phyloP scores from a whole-genome alignment of 2,329 filamentous ascomycete species.

The Grosmannia penicillata region DNA sequence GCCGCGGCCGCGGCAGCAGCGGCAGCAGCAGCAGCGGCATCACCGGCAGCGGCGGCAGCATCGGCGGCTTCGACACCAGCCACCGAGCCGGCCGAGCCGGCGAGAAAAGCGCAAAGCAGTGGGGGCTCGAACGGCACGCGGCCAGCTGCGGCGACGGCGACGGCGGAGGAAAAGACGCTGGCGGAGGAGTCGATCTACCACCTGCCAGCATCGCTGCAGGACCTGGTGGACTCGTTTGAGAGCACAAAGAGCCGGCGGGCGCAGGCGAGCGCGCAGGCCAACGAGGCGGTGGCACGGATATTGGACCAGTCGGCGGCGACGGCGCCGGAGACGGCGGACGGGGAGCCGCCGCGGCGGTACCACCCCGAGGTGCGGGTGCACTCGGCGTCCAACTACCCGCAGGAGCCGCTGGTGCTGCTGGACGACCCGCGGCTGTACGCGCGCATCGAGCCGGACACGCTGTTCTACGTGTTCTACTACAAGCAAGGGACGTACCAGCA shows the following conservation, averaged over 20 bases:
- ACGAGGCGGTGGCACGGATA: slow-evolving; percentile 57
- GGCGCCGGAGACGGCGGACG: slow-evolving; percentile 62
- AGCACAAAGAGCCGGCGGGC: slow-evolving; percentile 57
- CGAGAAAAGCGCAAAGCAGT: no score
- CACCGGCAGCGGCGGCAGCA: slow-evolving; percentile 13
- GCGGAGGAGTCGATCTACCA: slow-evolving; percentile 86
- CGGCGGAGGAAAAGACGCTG: slow-evolving; percentile 21
- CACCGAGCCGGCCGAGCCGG: slow-evolving; percentile 23
- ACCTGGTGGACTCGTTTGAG: slow-evolving; percentile 85
- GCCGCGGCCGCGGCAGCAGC: slow-evolving; percentile 10
- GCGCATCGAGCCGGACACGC: slow-evolving; percentile 83
- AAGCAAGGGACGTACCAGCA: slow-evolving; percentile 93
- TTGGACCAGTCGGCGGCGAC: slow-evolving; percentile 59
- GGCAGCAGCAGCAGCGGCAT: slow-evolving; percentile 16
- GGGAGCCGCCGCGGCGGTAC: slow-evolving; percentile 72
- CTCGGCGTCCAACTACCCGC: slow-evolving; percentile 68
- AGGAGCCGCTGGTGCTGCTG: slow-evolving; percentile 81
- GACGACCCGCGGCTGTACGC: slow-evolving; percentile 81
- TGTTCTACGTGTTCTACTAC: slow-evolving; percentile 99
- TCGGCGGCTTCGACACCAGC: slow-evolving; percentile 13
- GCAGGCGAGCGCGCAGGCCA: slow-evolving; percentile 43
- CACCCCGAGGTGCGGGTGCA: slow-evolving; percentile 69
- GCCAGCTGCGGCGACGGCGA: no score
- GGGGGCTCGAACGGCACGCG: no score
- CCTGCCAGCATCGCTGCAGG: slow-evolving; percentile 73